Evolutionary conservation across 108 stramenopile species (phyloP), one percentile per base, ranked within the genome.

Genomic region (Epithemia pelagica): DNA sequence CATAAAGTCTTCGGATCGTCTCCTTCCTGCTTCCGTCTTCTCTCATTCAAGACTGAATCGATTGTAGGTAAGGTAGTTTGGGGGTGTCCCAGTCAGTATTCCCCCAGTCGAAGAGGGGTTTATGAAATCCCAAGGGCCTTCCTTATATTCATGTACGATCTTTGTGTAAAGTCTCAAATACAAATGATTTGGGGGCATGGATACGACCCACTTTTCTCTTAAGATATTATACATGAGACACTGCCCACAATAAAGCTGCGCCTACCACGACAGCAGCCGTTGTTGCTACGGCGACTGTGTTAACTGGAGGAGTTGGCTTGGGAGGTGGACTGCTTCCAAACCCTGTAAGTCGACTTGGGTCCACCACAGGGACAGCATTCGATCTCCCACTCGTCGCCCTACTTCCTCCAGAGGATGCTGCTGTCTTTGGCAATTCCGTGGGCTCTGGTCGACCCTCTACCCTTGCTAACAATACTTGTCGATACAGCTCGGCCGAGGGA

Each of bases 381-480:
- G 27, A 2, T 33, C 32, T 2, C 2, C 23, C 30, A n/a, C 7
- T 25, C 32, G 24, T 63, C 54, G 26, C n/a, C 22, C 37, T 58
- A 10, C n/a, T 8, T 15, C 23, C n/a, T 3, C 30, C 28, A 26
- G 61, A n/a, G 18, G 28, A 28, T 55, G 23, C 7, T 20, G 30
- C 31, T 28, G 20, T 22, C 58, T n/a, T n/a, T 7, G 79, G 75
- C 31, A 79, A 52, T 53, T 70, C 60, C n/a, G 71, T 74, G 19
- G 82, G 82, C 70, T 76, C 79, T 0, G 76, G 59, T 74, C 46
- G 8, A 32, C 83, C 79, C 0, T 80, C 64, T 30, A 72, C 54
- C 52, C 79, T 55, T 0, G 83, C 83, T 52, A 57, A 54, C n/a
- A 84, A 26, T 0, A 72, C 54, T 26, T 68, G 57, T 65, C 65